These are phyloP conservation scores for Schizothecium vesticola DNA, from an alignment of 495 filamentous ascomycete species.

Conservation along the genomic window DNA sequence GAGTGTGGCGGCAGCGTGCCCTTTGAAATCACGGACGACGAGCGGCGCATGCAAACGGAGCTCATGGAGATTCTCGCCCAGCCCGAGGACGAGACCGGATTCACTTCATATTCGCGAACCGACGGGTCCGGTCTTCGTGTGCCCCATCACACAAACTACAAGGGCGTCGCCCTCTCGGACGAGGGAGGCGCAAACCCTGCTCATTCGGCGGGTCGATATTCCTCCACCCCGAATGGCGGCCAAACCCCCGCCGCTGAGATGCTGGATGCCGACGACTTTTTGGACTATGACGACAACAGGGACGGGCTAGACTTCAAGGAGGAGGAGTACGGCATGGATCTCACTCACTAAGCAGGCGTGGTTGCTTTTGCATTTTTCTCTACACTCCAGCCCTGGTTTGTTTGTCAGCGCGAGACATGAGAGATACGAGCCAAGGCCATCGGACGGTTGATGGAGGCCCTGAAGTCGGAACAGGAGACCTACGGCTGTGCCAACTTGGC, in stretches of 20 bases:
- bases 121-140: constrained; percentile 82
- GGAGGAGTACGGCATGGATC: constrained; percentile 82
- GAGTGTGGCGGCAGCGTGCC: constrained; percentile 69
- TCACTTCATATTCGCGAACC: constrained; percentile 77
- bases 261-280: constrained; percentile 57
- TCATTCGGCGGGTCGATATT: constrained; percentile 32
- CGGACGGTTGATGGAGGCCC: no score
- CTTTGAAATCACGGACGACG: constrained; percentile 83
- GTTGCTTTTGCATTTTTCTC: not conserved
- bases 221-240: constrained; percentile 67
- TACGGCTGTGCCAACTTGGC: no score
- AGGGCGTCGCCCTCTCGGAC: constrained; percentile 64
- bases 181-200: constrained; percentile 13
- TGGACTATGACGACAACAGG: constrained; percentile 62
- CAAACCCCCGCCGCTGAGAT: constrained; percentile 52
- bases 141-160: constrained; percentile 86
- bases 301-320: constrained; percentile 73
- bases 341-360: constrained; percentile 27
- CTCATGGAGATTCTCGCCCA: constrained; percentile 76
- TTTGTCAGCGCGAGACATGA: no score
- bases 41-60: constrained; percentile 90
- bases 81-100: constrained; percentile 52
- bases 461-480: no score
- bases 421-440: no score
- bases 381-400: no score